Conservation (phyloP, 2,329 filamentous ascomycete species). For the Colletotrichum sp. region DNA sequence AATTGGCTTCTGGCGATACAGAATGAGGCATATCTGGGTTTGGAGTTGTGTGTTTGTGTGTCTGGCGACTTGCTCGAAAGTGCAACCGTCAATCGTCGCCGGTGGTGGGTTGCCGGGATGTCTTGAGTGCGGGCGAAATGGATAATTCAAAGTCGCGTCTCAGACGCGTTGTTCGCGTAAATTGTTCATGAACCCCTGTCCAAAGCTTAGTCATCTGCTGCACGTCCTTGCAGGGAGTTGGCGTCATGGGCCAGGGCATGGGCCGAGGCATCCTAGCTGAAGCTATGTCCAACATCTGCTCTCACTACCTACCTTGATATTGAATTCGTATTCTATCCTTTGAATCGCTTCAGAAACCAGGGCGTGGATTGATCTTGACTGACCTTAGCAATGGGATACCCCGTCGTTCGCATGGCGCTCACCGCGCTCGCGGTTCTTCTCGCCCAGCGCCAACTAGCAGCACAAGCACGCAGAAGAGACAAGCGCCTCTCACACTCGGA, state of each 20-base stretch:
- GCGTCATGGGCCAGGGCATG: not conserved
- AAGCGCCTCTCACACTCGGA: not conserved
- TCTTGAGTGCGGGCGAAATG: not conserved
- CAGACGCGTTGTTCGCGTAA: not conserved
- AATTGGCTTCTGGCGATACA: slow-evolving; percentile 34
- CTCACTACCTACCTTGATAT: not conserved
- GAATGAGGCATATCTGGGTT: slow-evolving; percentile 51
- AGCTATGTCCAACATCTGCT: not conserved
- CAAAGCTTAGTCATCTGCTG: fast-evolving
- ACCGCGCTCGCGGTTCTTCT: not conserved
- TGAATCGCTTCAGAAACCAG: not conserved
- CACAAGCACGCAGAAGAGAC: not conserved
- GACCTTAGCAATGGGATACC: not conserved
- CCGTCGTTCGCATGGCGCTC: not conserved
- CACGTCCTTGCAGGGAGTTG: not conserved
- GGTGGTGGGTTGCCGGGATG: not conserved
- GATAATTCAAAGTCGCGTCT: not conserved
- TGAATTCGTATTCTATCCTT: not conserved
- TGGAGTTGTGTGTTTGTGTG: not conserved
- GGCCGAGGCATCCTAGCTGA: not conserved
- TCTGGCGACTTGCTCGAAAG: not conserved
- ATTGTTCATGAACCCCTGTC: not conserved
- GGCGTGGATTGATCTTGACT: not conserved
- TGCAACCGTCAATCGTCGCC: not conserved
- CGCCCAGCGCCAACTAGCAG: not conserved